Conservation (phyloP, 2,329 filamentous ascomycete genomes). For the Aspergillus chevalieri region DNA sequence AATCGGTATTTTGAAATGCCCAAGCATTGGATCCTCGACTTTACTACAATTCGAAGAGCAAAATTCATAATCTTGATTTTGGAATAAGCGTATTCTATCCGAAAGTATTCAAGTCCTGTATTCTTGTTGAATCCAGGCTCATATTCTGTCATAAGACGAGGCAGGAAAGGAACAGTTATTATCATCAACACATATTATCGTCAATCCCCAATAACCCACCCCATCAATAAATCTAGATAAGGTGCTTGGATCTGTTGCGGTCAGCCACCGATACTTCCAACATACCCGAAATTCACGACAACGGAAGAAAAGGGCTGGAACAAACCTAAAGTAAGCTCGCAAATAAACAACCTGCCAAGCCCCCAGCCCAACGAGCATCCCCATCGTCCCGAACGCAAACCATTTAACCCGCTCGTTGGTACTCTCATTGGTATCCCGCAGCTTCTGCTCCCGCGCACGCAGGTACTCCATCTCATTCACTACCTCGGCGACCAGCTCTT, state of each 20-base stretch:
- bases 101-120: no score
- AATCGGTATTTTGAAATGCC: no score
- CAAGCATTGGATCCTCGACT: no score
- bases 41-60: no score
- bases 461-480: constrained; percentile 96
- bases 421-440: constrained; percentile 98
- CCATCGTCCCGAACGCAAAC: constrained; percentile 93
- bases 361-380: constrained; percentile 80
- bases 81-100: no score
- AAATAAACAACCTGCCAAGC: constrained; percentile 98
- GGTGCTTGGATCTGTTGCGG: constrained; percentile 57
- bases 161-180: neutral
- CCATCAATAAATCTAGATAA: constrained; percentile 46
- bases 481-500: constrained; percentile 83
- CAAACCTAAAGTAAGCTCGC: constrained; percentile 86
- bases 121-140: neutral
- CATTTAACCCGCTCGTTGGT: constrained; percentile 98
- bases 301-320: constrained; percentile 4
- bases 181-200: neutral
- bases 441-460: constrained; percentile 79
- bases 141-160: neutral
- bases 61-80: no score
- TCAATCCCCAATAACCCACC: neutral
- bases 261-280: neutral
- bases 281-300: no score